These are phyloP conservation scores for Acidiella bohemica DNA, from an alignment of 495 filamentous ascomycete species.

Conservation along the genomic window DNA sequence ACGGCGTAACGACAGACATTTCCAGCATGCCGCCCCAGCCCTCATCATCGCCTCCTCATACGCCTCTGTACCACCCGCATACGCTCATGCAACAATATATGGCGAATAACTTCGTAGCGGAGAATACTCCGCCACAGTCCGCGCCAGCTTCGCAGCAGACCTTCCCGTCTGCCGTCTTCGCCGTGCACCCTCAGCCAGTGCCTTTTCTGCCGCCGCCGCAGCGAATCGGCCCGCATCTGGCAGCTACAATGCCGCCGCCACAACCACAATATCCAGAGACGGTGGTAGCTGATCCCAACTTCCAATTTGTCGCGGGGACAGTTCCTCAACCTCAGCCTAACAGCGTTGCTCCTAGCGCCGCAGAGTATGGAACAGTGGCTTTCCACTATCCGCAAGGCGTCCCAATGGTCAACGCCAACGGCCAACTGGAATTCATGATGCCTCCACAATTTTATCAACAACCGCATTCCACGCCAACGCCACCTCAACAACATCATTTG, in stretches of 20 bases:
- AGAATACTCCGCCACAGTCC: conserved; percentile 31
- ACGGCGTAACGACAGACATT: conserved; percentile 16
- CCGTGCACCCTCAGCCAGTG: not conserved
- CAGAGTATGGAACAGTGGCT: conserved; percentile 1
- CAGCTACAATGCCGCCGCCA: not conserved
- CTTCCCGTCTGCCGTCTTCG: conserved; percentile 19
- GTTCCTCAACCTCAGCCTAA: not conserved
- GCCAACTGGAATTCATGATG: conserved; percentile 7
- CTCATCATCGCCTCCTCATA: conserved; percentile 27
- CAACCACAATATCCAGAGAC: conserved; percentile 5
- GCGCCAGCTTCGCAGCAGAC: conserved; percentile 30
- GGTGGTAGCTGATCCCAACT: conserved; percentile 14
- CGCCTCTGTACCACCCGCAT: conserved; percentile 25
- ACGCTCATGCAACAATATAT: conserved; percentile 5
- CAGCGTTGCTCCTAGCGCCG: not conserved
- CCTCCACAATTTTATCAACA: conserved; percentile 10
- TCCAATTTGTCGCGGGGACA: conserved; percentile 1
- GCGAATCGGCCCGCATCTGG: not conserved
- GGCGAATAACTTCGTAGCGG: conserved; percentile 16
- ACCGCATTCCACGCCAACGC: conserved; percentile 12
- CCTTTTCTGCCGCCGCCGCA: not conserved
- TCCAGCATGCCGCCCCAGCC: conserved; percentile 13
- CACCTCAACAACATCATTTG: conserved; percentile 9
- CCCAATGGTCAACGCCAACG: conserved; percentile 15
- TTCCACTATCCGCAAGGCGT: conserved; percentile 15